These are phyloP conservation scores for Arabis hirsuta DNA, from an alignment of 345 rosid species.

Conservation along the genomic window DNA sequence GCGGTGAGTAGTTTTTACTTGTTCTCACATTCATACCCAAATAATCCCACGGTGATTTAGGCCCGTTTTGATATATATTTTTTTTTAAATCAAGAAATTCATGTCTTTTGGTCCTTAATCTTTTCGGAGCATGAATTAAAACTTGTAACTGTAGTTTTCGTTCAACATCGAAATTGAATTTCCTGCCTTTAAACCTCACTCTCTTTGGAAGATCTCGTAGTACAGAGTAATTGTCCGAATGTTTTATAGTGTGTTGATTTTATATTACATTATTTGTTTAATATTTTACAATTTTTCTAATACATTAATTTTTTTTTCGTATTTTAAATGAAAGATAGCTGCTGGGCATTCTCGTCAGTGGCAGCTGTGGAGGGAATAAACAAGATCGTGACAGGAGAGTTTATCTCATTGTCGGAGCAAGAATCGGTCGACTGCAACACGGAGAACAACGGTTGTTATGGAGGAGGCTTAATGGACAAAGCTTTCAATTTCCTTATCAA, in stretches of 20 bases:
- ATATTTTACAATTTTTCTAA: neutral
- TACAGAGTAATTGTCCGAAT: no score
- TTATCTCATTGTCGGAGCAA: constrained; percentile 43
- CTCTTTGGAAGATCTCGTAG: neutral
- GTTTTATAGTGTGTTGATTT: no score
- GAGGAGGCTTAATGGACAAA: neutral
- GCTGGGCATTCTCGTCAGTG: constrained; percentile 44
- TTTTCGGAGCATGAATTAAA: no score
- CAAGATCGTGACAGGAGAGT: constrained; percentile 41
- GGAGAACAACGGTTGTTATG: constrained; percentile 24
- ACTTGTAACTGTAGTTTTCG: no score
- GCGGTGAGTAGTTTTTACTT: constrained; percentile 54
- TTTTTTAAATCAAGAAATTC: neutral
- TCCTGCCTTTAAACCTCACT: neutral
- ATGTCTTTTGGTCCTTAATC: neutral
- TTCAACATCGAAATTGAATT: neutral
- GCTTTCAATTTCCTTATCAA: constrained; percentile 48
- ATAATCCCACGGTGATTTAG: neutral
- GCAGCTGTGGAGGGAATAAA: constrained; percentile 36
- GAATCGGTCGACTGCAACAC: constrained; percentile 37
- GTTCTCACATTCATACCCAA: neutral
- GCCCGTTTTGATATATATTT: neutral
- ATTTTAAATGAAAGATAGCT: constrained; percentile 31
- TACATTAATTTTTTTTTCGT: neutral
- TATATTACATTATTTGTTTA: neutral